Evolutionary conservation across 768 basidiomycete species (phyloP), one percentile per base, ranked within the genome.

Genomic region (Suillus fuscotomentosus): DNA sequence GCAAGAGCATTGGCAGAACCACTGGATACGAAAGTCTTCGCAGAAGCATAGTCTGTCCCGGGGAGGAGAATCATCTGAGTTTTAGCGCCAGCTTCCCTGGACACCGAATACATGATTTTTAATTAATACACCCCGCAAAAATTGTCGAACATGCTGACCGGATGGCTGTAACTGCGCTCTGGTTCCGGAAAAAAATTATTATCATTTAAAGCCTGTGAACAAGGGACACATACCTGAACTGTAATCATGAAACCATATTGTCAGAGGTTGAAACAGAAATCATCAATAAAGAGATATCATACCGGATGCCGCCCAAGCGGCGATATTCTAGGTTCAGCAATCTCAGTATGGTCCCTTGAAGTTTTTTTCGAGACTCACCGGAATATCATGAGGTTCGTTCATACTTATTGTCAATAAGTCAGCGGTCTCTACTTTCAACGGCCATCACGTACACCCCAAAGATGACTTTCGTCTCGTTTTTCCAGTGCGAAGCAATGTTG

Each of bases 331-430:
- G 8, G 0, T 4, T 27, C 56, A 38, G 36, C 36, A 38, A 38
- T 38, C 9, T 38, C 36, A 38, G 36, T 38, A 38, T 38, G 10
- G 9, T 8, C 36, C 3, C 36, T 38, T 38, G 31, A 31, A 31
- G 31, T 31, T 31, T 31, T 31, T 5, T 38, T 38, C 10, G 36
- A 38, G 7, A 65, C 72, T 55, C 31, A 68, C 71, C 10, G 83
- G 83, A 6, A 86, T 71, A 69, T 88, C 84, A 66, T 88, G 86
- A 5, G 87, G 86, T 66, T 88, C 87, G 66, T 88, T 88, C 86
- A 88, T 86, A 34, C 83, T 84, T 34, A 47, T 42, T 50, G 34
- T 65, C 14, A 67, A 8, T 41, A 39, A 39, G 36, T 24, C 31
- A 57, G 60, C 13, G 11, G 22, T 39, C 5, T 0, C 3, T 42